phyloP scores from a whole-genome alignment of 805 yeast genomes.

The Candida sanyiensis region DNA sequence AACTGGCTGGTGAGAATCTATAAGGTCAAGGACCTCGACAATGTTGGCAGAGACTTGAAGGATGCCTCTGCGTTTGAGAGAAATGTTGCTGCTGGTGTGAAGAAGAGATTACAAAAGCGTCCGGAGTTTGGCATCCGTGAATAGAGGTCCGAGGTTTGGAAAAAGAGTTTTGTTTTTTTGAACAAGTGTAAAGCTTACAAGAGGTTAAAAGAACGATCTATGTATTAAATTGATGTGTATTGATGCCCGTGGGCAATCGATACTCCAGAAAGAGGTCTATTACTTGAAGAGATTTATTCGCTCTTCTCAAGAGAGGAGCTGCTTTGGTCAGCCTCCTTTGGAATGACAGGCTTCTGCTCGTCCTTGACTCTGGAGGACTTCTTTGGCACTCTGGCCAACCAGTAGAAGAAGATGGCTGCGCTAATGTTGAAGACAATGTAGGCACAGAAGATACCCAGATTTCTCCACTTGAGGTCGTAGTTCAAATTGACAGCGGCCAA shows the following conservation, averaged over 20 bases:
- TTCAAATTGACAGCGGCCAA: slow-evolving; percentile 37
- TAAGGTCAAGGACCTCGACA: slow-evolving; percentile 84
- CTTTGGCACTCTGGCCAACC: slow-evolving; percentile 69
- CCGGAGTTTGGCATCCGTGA: slow-evolving; percentile 45
- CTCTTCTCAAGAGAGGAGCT: not conserved
- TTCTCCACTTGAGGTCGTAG: slow-evolving; percentile 57
- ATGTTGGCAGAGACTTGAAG: slow-evolving; percentile 72
- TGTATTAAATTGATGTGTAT: no score
- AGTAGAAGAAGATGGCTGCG: slow-evolving; percentile 45
- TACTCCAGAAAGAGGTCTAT: not conserved
- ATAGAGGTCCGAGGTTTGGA: slow-evolving; percentile 2
- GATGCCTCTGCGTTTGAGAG: slow-evolving; percentile 52
- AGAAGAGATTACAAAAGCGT: slow-evolving; percentile 42
- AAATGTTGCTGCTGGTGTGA: slow-evolving; percentile 26
- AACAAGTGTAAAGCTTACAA: no score
- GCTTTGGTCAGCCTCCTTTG: not conserved
- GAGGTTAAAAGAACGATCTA: no score
- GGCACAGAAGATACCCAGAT: slow-evolving; percentile 49
- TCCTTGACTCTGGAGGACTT: slow-evolving; percentile 32
- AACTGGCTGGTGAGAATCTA: slow-evolving; percentile 96
- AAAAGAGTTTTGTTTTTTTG: no score
- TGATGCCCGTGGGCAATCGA: not conserved
- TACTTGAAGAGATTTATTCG: not conserved
- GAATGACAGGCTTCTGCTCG: no score
- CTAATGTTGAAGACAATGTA: slow-evolving; percentile 35